Conservation (phyloP, 139 green algal species). For the Auxenochlorella pyrenoidosa region DNA sequence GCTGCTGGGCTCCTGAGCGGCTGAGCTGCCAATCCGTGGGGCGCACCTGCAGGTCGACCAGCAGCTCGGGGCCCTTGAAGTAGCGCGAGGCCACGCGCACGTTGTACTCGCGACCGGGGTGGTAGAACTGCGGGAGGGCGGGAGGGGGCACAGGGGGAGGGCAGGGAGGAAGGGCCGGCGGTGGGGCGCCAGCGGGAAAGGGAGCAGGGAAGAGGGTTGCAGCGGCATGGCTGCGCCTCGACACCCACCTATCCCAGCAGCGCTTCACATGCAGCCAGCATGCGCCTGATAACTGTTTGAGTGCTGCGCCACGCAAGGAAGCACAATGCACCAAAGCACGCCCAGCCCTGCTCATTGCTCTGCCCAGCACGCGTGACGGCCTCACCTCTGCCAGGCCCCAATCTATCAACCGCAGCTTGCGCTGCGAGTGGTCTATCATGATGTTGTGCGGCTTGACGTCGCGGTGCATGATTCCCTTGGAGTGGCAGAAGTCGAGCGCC, state of each 20-base stretch:
- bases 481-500: constrained; percentile 97
- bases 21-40: too few relatives aligned
- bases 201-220: too few relatives aligned
- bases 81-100: constrained; percentile 96
- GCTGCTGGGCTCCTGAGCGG: too few relatives aligned
- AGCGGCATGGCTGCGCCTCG: too few relatives aligned
- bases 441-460: constrained; percentile 91
- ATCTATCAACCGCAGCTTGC: constrained; percentile 97
- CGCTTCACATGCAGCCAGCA: too few relatives aligned
- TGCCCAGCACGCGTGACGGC: background rate
- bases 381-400: constrained; percentile 95
- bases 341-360: background rate
- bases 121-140: constrained; percentile 84
- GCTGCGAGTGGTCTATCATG: constrained; percentile 98
- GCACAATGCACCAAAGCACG: too few relatives aligned
- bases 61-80: constrained; percentile 98
- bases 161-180: background rate
- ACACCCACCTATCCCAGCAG: too few relatives aligned
- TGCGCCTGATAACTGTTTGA: too few relatives aligned
- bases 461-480: constrained; percentile 91
- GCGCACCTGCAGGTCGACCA: constrained; percentile 90
- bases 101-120: constrained; percentile 95
- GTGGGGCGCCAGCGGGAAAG: background rate
- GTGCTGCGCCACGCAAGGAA: too few relatives aligned
- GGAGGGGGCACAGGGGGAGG: background rate